These are phyloP conservation scores for Pseudovirgaria hyperparasitica DNA, from an alignment of 2,329 filamentous ascomycete species.

Conservation along the genomic window DNA sequence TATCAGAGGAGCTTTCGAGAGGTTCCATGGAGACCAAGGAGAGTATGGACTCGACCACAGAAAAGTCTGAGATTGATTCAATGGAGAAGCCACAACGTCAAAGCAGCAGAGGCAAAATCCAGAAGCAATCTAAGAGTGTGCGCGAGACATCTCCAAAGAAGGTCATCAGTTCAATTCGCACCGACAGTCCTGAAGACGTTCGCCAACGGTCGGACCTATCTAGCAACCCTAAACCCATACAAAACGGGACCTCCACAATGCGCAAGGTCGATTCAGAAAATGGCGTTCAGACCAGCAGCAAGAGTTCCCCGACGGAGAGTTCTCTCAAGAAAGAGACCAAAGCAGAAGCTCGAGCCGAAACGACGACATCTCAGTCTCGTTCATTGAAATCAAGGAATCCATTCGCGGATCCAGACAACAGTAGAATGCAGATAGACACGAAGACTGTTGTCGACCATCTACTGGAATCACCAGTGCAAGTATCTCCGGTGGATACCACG, in stretches of 20 bases:
- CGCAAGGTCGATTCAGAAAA: conserved; percentile 21
- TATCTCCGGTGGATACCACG: conserved; percentile 43
- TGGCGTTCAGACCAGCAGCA: no score
- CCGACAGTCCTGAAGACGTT: conserved; percentile 18
- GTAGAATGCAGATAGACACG: no score
- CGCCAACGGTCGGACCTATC: conserved; percentile 4
- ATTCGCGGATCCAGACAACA: conserved; percentile 24
- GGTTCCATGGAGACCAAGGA: conserved; percentile 21
- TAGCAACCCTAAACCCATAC: conserved; percentile 10
- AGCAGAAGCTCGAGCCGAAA: no score
- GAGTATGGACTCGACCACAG: conserved; percentile 14
- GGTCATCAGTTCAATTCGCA: conserved; percentile 16
- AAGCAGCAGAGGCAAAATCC: conserved; percentile 25
- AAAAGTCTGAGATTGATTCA: conserved; percentile 16
- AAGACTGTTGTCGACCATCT: conserved; percentile 28
- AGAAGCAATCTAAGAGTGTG: conserved; percentile 18
- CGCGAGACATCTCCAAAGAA: conserved; percentile 20
- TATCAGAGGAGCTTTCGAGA: conserved; percentile 22
- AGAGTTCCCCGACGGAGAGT: no score
- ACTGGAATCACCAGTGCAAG: conserved; percentile 56
- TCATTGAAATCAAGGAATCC: conserved; percentile 35
- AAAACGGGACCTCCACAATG: conserved; percentile 16
- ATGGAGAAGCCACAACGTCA: conserved; percentile 15
- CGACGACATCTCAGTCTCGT: no score
- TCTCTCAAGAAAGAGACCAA: no score